A percentile compares a stretch with the other conserved stretches of the same genome.
Conservation (phyloP, 2,329 filamentous ascomycete genomes). For the Geosmithia flava region DNA sequence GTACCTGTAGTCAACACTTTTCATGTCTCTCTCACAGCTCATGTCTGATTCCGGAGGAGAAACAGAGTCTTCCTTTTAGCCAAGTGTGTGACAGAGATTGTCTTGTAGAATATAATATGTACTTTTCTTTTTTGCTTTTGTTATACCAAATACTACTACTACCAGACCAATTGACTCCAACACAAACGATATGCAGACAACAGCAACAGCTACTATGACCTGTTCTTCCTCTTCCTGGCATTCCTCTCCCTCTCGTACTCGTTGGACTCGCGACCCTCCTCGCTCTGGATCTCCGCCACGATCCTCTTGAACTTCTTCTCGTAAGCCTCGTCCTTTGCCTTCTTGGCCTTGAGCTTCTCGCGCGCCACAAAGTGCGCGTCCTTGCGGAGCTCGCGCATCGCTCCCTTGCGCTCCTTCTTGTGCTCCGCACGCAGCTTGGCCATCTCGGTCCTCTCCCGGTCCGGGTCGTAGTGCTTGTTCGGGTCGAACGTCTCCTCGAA, state of each 20-base stretch:
- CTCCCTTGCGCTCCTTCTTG: slow-evolving; percentile 92
- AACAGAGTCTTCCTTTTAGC: no score
- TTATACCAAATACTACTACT: no score
- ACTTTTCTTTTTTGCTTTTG: no score
- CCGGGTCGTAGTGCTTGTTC: slow-evolving; percentile 91
- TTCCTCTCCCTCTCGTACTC: slow-evolving; percentile 80
- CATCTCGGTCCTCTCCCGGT: slow-evolving; percentile 76
- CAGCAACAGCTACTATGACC: no score
- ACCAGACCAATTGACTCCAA: no score
- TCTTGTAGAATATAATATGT: no score
- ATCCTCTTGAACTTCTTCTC: slow-evolving; percentile 92
- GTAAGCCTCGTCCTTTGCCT: slow-evolving; percentile 83
- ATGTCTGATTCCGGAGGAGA: no score
- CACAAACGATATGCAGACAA: no score
- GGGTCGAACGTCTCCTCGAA: slow-evolving; percentile 96
- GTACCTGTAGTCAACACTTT: no score
- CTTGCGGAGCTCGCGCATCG: slow-evolving; percentile 86
- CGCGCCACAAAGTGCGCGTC: slow-evolving; percentile 88
- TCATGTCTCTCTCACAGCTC: no score
- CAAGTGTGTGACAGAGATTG: no score
- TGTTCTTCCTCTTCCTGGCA: slow-evolving; percentile 53
- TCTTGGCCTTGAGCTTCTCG: slow-evolving; percentile 85
- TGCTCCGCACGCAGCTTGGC: slow-evolving; percentile 80
- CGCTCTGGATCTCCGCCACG: slow-evolving; percentile 88
- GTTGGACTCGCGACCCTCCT: slow-evolving; percentile 80